These are phyloP conservation scores for Daldinia vernicosa DNA, from an alignment of 495 filamentous ascomycete genomes.

Conservation along the genomic window DNA sequence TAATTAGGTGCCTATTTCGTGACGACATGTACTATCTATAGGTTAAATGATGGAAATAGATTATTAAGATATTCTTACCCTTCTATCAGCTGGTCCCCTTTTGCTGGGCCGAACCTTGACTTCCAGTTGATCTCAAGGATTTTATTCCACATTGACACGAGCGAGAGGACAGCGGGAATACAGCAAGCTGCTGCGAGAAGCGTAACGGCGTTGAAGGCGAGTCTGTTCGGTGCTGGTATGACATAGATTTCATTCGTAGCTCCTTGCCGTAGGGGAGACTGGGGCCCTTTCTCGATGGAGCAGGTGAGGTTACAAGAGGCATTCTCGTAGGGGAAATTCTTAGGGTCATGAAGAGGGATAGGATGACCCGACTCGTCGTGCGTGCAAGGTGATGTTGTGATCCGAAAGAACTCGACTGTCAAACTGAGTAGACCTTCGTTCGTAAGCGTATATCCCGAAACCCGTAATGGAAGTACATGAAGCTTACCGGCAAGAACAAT, in stretches of 20 bases:
- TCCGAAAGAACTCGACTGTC: conserved; percentile 67
- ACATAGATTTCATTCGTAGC: conserved; percentile 64
- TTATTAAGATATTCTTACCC: conserved; percentile 34
- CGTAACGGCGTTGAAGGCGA: conserved; percentile 63
- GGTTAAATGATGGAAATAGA: neutral
- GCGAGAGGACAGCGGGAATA: conserved; percentile 65
- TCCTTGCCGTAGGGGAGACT: conserved; percentile 58
- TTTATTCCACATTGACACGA: conserved; percentile 67
- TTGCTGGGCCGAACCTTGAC: conserved; percentile 46
- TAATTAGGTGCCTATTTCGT: neutral
- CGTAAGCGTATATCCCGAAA: conserved; percentile 18
- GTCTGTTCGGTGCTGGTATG: conserved; percentile 58
- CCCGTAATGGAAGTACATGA: neutral
- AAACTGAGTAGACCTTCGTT: conserved; percentile 62
- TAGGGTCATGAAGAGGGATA: conserved; percentile 37
- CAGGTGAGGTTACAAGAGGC: conserved; percentile 56
- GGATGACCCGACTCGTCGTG: conserved; percentile 52
- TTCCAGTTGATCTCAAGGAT: conserved; percentile 67
- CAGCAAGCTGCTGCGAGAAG: conserved; percentile 68
- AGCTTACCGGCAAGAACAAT: conserved; percentile 63
- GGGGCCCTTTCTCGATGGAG: conserved; percentile 50
- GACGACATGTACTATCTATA: neutral
- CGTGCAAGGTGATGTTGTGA: conserved; percentile 50
- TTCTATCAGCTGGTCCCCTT: conserved; percentile 54
- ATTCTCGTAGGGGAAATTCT: conserved; percentile 51